Base-by-base conservation (phyloP, 179 eudicot species). In the Gypsophila paniculata region DNA sequence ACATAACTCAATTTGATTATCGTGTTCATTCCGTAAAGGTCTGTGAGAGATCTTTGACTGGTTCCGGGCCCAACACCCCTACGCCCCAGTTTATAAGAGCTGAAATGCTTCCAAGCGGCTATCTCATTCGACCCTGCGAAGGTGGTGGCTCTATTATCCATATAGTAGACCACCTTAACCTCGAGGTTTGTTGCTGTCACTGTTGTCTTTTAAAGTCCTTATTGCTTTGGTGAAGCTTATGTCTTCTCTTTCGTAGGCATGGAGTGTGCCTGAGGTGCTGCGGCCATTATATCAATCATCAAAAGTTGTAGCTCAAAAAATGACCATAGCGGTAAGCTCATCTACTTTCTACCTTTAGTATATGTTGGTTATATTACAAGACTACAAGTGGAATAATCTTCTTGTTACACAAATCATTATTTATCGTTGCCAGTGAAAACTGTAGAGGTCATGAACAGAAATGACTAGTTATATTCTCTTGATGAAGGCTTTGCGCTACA, bases 71-170 rank as follows among this genome's bases (percentile, higher is more conserved):
- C 60, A 87, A 80, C 78, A 80, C 91, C 65, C 80, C 88, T 67
- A 77, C 90, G 61, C 84, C 96, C 54, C 96, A 89, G 72, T 94
- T 91, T 76, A 85, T 87, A 48, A 80, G 99, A 74, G 99, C 92
- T 53, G 97, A 91, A 82, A 88, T 91, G 89, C 94, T 91, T 77
- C 96, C 99, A 1, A 89, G 97, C 74, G 99, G 99, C 64, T 94
- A 91, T 82, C 77, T 94, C 72, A 88, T 94, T 69, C 80, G 99
- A 66, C 99, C 99, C 6, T 94, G 97, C 70, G 99, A 94, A 15
- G 99, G 97, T 13, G 99, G 99, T 74, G 99, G 97, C 22, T 94
- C 99, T 14, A 91, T 91, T 55, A 82, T 94, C 61, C 97, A 94
- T 76, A 88, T 94, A 69, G 99, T 94, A 53, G 99, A 94, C 66